Base-by-base conservation (phyloP, 495 filamentous ascomycete genomes). In the Penicillium canescens region DNA sequence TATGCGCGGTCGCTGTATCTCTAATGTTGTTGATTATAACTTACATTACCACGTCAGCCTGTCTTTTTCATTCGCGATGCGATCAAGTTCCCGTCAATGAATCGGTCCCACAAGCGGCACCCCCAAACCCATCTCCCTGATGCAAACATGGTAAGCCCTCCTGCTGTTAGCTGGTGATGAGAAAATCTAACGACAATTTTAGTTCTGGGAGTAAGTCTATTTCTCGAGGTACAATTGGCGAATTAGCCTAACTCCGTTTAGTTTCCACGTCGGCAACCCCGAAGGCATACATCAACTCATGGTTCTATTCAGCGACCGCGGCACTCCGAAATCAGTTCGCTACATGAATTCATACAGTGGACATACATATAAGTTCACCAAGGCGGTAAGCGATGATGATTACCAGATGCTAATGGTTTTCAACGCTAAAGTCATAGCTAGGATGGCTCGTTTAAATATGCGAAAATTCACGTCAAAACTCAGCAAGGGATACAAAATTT, bases 321-420 rank as follows among this genome's bases (percentile, higher is more conserved):
- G 86, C 21, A 85, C 80, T 6, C 87, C 87, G 4, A 72, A 71
- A 52, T 83, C 80, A 0, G 68, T 80, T 56, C 73, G 86, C 8
- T 75, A 81, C 51, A 77, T 88, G 68, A 86, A 88, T 54, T 82
- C 80, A 16, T 90, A 86, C 62, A 78, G 78, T 56, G 79, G 77
- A 12, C 83, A 89, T 62, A 87, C 87, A 1, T 90, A 84, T 69
- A 88, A 82, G 48, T 80, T 87, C 41, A 81, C 78, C 38, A 85
- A 80, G 44, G 62, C 82, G 55, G 84, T 83, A 26, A 42, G 47
- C 13, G 3, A 20, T n/a, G 4, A 31, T 23, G 33, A 37, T n/a
- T 7, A 70, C 60, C 33, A 46, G 18, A 18, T 18, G 18, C 18
- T 18, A 18, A 18, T 1, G 18, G 1, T 1, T 1, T 52, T 6